Evolutionary conservation across 257 asterid genomes (phyloP).

Genomic region (Plantago elongata): DNA sequence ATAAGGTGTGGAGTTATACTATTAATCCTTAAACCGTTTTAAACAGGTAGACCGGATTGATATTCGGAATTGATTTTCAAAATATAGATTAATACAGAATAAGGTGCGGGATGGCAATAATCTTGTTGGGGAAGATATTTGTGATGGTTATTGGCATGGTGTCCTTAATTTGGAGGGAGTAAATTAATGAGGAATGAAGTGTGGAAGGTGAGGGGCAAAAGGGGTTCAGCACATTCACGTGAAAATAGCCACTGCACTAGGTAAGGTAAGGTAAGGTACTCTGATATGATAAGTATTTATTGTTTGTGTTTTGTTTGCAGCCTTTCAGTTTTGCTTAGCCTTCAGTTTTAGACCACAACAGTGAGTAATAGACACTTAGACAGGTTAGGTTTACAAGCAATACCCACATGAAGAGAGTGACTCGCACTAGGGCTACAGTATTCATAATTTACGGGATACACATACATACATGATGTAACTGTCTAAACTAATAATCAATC

Average conservation of each 20-base stretch:
- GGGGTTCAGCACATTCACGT: conserved; percentile 45
- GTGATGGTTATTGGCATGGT: conserved; percentile 18
- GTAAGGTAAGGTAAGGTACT: no score
- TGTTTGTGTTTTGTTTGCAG: conserved; percentile 19
- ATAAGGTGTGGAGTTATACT: no score
- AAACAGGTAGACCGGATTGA: no score
- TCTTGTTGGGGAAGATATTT: conserved; percentile 15
- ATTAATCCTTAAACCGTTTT: no score
- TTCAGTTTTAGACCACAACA: conserved; percentile 16
- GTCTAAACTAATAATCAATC: no score
- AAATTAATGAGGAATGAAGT: conserved; percentile 17
- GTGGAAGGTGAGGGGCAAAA: conserved; percentile 32
- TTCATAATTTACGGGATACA: no score
- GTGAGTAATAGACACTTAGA: no score
- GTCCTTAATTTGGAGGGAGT: conserved; percentile 11
- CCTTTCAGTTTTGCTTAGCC: conserved; percentile 13
- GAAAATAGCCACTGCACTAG: conserved; percentile 31
- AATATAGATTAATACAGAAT: no score
- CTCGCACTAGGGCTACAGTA: conserved; percentile 15
- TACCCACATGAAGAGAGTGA: conserved; percentile 35
- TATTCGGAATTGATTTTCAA: no score
- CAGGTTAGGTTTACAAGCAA: conserved; percentile 7
- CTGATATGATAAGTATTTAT: conserved; percentile 15
- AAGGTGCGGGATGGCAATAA: neutral
- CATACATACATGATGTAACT: no score